Evolutionary conservation across 768 basidiomycete genomes (phyloP).

Genomic region (Strobilomyces dryophilus): DNA sequence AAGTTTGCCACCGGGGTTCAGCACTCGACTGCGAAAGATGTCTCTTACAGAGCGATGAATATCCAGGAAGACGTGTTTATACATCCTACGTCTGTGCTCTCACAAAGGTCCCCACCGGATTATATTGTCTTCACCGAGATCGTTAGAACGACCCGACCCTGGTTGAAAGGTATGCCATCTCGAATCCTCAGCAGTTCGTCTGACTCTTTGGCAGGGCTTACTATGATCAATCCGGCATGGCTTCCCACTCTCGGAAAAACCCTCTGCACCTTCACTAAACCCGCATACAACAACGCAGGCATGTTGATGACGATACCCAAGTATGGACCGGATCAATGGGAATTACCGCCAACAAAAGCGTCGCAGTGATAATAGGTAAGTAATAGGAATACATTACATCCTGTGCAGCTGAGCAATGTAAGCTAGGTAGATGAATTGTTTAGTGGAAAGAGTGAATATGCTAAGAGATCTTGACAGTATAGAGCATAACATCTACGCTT

Average conservation of each 20-base stretch:
- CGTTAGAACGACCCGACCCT: conserved; percentile 67
- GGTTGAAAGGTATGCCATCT: conserved; percentile 65
- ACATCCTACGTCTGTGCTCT: conserved; percentile 83
- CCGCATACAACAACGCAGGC: conserved; percentile 64
- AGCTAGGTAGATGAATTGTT: conserved; percentile 3
- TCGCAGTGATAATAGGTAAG: conserved; percentile 20
- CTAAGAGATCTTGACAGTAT: neutral
- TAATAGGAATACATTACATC: conserved; percentile 13
- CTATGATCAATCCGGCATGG: conserved; percentile 86
- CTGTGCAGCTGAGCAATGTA: conserved; percentile 7
- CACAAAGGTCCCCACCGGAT: conserved; percentile 69
- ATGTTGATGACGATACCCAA: conserved; percentile 72
- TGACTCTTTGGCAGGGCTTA: conserved; percentile 51
- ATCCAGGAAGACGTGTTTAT: conserved; percentile 86
- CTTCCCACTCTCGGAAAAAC: conserved; percentile 73
- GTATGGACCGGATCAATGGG: conserved; percentile 85
- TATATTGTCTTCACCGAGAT: conserved; percentile 84
- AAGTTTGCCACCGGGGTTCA: conserved; percentile 56
- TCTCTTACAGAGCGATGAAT: conserved; percentile 80
- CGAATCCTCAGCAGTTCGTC: neutral
- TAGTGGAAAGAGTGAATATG: neutral
- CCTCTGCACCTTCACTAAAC: conserved; percentile 88
- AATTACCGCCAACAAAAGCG: conserved; percentile 60
- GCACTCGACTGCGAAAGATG: conserved; percentile 69
- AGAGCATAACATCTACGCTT: conserved; percentile 17